Evolutionary conservation across 306 rosid genomes (phyloP).

Genomic region (Vigna reflexopilosa): DNA sequence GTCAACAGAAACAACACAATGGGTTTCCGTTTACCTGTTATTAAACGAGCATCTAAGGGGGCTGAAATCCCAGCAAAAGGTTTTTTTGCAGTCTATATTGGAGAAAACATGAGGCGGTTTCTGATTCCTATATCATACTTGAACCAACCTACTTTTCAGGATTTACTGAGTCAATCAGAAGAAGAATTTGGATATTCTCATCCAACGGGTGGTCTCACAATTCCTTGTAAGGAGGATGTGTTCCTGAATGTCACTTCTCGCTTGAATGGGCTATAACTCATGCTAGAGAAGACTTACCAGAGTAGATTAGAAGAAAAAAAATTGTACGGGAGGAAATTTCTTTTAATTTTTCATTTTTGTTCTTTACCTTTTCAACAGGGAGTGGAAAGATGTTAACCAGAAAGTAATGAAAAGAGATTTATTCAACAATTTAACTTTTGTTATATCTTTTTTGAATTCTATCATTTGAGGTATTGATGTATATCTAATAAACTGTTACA

Average conservation of each 20-base stretch:
- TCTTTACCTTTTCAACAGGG: neutral
- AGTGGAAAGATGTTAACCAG: too few species aligned
- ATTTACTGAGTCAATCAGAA: neutral
- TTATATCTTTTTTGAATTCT: too few species aligned
- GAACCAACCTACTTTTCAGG: conserved; percentile 9
- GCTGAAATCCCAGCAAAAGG: conserved; percentile 5
- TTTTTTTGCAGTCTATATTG: neutral
- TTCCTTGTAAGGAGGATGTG: neutral
- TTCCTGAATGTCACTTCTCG: conserved; percentile 5
- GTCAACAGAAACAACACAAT: neutral
- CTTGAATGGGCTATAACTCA: neutral
- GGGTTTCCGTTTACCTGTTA: conserved; percentile 29
- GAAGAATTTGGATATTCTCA: conserved; percentile 26
- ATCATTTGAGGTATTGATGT: too few species aligned
- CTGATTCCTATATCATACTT: conserved; percentile 16
- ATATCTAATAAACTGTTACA: too few species aligned
- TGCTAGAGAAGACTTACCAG: neutral
- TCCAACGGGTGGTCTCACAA: conserved; percentile 10
- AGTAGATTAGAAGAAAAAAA: neutral
- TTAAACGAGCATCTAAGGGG: neutral
- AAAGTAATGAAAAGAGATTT: too few species aligned
- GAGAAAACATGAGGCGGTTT: neutral
- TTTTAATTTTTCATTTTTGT: too few species aligned
- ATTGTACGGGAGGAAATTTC: neutral
- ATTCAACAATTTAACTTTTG: too few species aligned